These are phyloP conservation scores for Suhomyces ambrosiae DNA, from an alignment of 1,139 yeast genomes.

Conservation along the genomic window DNA sequence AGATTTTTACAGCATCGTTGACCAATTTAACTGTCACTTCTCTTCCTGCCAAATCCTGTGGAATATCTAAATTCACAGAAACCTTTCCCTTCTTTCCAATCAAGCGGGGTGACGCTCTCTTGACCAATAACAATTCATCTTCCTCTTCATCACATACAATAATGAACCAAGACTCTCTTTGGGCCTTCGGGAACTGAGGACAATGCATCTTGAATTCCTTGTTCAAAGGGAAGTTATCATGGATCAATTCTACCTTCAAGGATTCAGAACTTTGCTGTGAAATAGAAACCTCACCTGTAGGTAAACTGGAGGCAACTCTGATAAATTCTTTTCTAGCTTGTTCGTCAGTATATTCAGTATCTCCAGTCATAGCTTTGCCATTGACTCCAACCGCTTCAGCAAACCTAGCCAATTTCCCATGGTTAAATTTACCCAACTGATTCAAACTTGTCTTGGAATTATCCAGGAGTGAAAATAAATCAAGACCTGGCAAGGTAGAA, in stretches of 20 bases:
- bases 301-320: constrained; percentile 48
- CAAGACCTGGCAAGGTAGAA: constrained; percentile 70
- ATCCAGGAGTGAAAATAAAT: constrained; percentile 20
- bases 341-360: constrained; percentile 26
- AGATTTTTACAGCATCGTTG: constrained; percentile 68
- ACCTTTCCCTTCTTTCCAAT: constrained; percentile 47
- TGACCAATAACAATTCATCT: constrained; percentile 58
- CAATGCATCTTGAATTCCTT: constrained; percentile 68
- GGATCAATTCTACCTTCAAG: constrained; percentile 52
- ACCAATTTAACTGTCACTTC: constrained; percentile 50
- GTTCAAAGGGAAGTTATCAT: constrained; percentile 55
- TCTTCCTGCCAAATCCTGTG: constrained; percentile 50
- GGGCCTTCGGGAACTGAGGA: constrained; percentile 86
- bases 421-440: constrained; percentile 26
- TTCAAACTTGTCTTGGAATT: constrained; percentile 19
- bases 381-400: constrained; percentile 41
- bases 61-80: constrained; percentile 49
- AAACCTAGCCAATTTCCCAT: constrained; percentile 29
- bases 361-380: constrained; percentile 25
- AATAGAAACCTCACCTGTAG: constrained; percentile 43
- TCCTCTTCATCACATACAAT: constrained; percentile 52
- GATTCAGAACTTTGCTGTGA: constrained; percentile 34
- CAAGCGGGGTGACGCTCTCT: constrained; percentile 65
- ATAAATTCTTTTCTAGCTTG: constrained; percentile 40
- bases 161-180: constrained; percentile 92